Conservation (phyloP, 2,329 filamentous ascomycete genomes). For the Zymoseptoria brevis region DNA sequence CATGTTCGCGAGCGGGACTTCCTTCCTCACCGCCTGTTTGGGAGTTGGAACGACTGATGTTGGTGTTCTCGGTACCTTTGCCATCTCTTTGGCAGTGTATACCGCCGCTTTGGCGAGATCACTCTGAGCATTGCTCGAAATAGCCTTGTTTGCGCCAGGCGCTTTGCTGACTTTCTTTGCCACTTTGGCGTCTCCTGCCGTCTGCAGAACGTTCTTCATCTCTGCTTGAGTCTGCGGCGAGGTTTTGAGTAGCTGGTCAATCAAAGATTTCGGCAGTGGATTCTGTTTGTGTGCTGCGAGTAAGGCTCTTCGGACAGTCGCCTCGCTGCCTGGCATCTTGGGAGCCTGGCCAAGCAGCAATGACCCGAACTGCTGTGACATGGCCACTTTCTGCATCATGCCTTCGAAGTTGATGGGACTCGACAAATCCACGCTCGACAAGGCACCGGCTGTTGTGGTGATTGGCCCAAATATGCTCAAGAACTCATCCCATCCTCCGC, state of each 20-base stretch:
- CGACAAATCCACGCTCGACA: slow-evolving; percentile 38
- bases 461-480: slow-evolving; percentile 45
- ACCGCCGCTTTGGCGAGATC: slow-evolving; percentile 17
- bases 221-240: slow-evolving; percentile 24
- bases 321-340: slow-evolving; percentile 22
- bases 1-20: slow-evolving; percentile 27
- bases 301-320: slow-evolving; percentile 26
- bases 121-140: slow-evolving; percentile 18
- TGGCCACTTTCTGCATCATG: slow-evolving; percentile 27
- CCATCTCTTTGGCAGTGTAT: slow-evolving; percentile 7
- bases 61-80: slow-evolving; percentile 5
- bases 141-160: slow-evolving; percentile 16
- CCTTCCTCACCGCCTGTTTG: slow-evolving; percentile 18
- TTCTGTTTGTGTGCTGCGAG: slow-evolving; percentile 25
- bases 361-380: slow-evolving; percentile 27
- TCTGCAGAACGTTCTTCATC: slow-evolving; percentile 21
- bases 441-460: slow-evolving; percentile 42
- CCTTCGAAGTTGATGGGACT: slow-evolving; percentile 30
- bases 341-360: slow-evolving; percentile 22
- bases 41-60: slow-evolving; percentile 8
- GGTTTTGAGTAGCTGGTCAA: slow-evolving; percentile 23
- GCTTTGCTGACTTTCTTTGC: slow-evolving; percentile 21
- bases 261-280: slow-evolving; percentile 21
- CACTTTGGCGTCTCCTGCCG: slow-evolving; percentile 18
- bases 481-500: slow-evolving; percentile 43